Evolutionary conservation across 2,329 filamentous ascomycete genomes (phyloP), one percentile per base, ranked within the genome.

Genomic region (Cladosporium sp.): DNA sequence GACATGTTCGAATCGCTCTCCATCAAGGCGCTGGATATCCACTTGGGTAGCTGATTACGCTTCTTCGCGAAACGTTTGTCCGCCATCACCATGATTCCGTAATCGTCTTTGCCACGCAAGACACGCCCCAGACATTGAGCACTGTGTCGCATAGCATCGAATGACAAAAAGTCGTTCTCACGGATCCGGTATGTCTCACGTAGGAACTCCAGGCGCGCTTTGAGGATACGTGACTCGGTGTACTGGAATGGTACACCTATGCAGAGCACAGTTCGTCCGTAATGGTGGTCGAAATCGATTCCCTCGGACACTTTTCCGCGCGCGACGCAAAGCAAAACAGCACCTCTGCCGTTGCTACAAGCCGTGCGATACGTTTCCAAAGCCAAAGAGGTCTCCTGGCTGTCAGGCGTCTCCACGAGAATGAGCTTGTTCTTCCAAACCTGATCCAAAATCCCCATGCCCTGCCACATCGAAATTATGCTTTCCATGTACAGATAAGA

Each of bases 351-450:
- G 70, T 99, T 99, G 78, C 92, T 96, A 75, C 94, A 99, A 1
- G 95, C 95, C 8, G 93, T 97, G 59, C 94, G 89, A 75, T 97
- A 99, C 0, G 94, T 97, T 75, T 99, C 94, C 7, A 99, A 81
- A 0, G 94, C 94, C 6, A 99, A 82, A 0, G 92, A 96, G 0
- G 94, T 99, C 76, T 99, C 94, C 75, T 99, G 94, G 1, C 92
- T 91, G 73, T 99, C 94, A 0, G 94, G 94, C 0, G 95, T 99
- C 78, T 99, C 94, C 60, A 99, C 94, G 7, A 99, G 82, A 65
- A 99, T 97, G 64, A 99, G 83, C 74, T 99, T 99, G 80, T 96
- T 97, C 74, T 96, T 97, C 94, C 94, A 99, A 34, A 99, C 92
- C 71, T 94, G 89, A 75, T 99, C 94, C 37, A 99, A 80, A 63